A percentile compares a stretch with the other conserved stretches of the same genome.
These are phyloP conservation scores for Carnegiea gigantea DNA, from an alignment of 179 eudicot species.

Conservation along the genomic window DNA sequence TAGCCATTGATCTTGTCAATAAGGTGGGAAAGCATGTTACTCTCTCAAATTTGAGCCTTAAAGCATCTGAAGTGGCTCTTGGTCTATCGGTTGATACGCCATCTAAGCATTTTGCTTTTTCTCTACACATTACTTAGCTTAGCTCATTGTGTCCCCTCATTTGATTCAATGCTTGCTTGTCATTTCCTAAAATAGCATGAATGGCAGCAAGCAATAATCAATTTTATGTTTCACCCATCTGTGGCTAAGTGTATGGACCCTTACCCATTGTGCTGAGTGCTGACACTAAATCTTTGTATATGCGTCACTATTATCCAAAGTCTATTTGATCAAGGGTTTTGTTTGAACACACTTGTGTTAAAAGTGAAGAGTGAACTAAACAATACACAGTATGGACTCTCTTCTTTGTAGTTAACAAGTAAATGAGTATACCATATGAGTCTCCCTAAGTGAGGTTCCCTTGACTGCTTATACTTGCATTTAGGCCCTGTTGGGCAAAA, in stretches of 20 bases:
- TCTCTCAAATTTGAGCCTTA: not conserved
- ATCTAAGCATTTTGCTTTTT: not conserved
- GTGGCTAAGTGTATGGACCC: not conserved
- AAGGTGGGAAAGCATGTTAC: constrained; percentile 43
- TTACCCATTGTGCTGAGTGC: not conserved
- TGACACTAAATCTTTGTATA: not conserved
- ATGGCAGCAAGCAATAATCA: not conserved
- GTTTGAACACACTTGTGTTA: not conserved
- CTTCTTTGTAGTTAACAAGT: no score
- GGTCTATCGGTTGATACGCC: not conserved
- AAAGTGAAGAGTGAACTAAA: not conserved
- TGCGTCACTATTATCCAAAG: no score
- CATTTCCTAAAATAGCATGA: not conserved
- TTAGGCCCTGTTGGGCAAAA: no score
- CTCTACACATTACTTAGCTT: no score
- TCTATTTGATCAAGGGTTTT: not conserved
- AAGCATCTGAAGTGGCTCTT: not conserved
- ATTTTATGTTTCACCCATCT: not conserved
- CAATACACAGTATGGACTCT: no score
- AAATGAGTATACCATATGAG: no score
- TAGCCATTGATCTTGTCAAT: constrained; percentile 88
- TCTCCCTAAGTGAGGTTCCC: no score
- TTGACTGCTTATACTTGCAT: no score
- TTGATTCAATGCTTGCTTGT: not conserved
- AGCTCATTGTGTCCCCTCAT: not conserved